Conservation (phyloP, 2,329 filamentous ascomycete species). For the Arthrobotrys pseudoclavata region DNA sequence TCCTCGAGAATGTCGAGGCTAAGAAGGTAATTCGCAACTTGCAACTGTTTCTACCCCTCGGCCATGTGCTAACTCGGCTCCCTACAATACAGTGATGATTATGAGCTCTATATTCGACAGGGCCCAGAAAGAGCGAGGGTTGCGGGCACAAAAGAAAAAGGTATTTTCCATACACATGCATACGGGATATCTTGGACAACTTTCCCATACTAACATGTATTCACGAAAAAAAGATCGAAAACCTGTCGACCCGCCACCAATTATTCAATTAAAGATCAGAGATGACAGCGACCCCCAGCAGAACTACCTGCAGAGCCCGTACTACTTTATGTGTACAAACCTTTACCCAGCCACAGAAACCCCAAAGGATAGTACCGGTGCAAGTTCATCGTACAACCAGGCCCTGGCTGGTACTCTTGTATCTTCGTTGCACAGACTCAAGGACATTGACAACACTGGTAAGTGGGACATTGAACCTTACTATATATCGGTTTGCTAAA, state of each 20-base stretch:
- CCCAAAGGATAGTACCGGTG: constrained; percentile 63
- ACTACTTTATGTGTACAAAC: constrained; percentile 74
- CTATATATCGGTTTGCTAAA: constrained; percentile 23
- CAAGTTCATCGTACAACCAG: constrained; percentile 65
- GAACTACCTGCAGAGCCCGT: constrained; percentile 76
- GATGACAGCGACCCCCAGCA: constrained; percentile 71
- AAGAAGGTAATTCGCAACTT: constrained; percentile 59
- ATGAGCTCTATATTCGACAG: constrained; percentile 75
- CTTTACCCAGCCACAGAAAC: constrained; percentile 70
- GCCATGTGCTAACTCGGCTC: constrained; percentile 40
- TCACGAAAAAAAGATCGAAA: constrained; percentile 75
- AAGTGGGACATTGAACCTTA: constrained; percentile 35
- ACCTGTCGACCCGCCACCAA: constrained; percentile 87
- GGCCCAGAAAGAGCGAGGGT: constrained; percentile 77
- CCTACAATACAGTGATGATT: constrained; percentile 69
- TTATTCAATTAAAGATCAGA: constrained; percentile 77
- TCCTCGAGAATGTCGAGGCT: constrained; percentile 64
- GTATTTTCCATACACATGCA: constrained; percentile 66
- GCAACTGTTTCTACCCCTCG: constrained; percentile 4
- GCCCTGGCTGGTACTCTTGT: constrained; percentile 79
- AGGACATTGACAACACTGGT: constrained; percentile 77
- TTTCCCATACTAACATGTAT: constrained; percentile 17
- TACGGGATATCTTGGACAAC: constrained; percentile 46
- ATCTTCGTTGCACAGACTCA: constrained; percentile 84
- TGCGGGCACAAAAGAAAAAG: constrained; percentile 80